Evolutionary conservation across 2,329 filamentous ascomycete genomes (phyloP), one percentile per base, ranked within the genome.

Genomic region (Decorospora gaudefroyi): DNA sequence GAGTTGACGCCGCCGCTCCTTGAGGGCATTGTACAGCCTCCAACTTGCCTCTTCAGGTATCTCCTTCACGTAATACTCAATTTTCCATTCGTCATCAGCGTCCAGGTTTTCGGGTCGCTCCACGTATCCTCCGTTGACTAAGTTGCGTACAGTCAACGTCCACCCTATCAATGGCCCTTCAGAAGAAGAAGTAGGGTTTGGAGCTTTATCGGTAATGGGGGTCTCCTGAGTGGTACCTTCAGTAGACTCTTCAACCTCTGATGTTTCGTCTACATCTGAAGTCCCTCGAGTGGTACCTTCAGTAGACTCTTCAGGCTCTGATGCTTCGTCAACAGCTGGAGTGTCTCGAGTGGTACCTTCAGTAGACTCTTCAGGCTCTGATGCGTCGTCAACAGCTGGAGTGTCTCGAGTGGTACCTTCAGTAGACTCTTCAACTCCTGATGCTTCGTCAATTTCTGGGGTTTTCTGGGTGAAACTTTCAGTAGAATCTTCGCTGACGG

Each of bases 1-100:
- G 0, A 72, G 69, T 19, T 73, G 73, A 31, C 69, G 72, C 9
- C 88, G 80, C 11, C 86, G 77, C 3, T 59, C 67, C 64, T 83
- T 81, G 45, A 82, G 74, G 11, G 54, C 46, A 3, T 52, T 49
- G 45, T 67, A 69, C 19, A 62, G 30, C 18, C 22, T 47, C 55
- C 56, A 53, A 4, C 49, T 41, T 3, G 39, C 39, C 3, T 37
- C 38, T 8, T 48, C 34, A 1, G 49, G 38, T 6, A 70, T 74
- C 53, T 91, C 86, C 31, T 79, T 78, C 33, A 96, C 72, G 23
- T 84, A 78, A 69, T 95, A 96, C 57, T 93, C 83, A n/a, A 96
- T 74, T 0, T 73, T 68, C 91, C 91, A 96, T 6, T 73, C 61
- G 53, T 83, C 78, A 0, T 59, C 13, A 10, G 59, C 21, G 0